A percentile compares a stretch with the other conserved stretches of the same genome.
phyloP scores from a whole-genome alignment of 129 eudicot species.

The Ambrosia artemisiifolia region DNA sequence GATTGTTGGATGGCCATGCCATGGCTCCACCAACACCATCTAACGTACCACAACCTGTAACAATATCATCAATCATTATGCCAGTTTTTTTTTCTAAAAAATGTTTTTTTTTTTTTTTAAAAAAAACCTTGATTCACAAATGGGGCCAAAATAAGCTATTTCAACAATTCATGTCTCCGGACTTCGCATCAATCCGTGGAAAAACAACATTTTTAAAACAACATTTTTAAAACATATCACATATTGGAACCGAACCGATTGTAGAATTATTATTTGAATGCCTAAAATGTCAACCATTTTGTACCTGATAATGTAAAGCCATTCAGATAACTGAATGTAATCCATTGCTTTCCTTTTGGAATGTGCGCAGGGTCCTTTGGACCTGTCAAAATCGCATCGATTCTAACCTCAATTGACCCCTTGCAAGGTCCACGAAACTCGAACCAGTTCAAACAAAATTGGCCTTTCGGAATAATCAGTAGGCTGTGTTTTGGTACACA shows the following conservation, averaged over 20 bases:
- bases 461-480: conserved; percentile 28
- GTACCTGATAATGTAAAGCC: conserved; percentile 43
- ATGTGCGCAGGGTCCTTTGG: conserved; percentile 33
- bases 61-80: neutral
- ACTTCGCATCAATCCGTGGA: too few species aligned
- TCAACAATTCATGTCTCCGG: too few species aligned
- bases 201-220: too few species aligned
- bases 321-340: conserved; percentile 39
- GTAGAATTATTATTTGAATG: neutral
- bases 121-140: too few species aligned
- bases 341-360: conserved; percentile 51
- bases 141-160: too few species aligned
- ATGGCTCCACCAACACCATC: conserved; percentile 60
- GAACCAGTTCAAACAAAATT: conserved; percentile 19
- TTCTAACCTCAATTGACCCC: conserved; percentile 21
- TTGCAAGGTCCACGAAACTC: conserved; percentile 43
- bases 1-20: conserved; percentile 38
- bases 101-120: too few species aligned
- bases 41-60: conserved; percentile 49
- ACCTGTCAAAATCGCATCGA: conserved; percentile 32
- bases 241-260: too few species aligned
- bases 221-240: too few species aligned
- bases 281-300: neutral
- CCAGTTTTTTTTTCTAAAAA: too few species aligned
- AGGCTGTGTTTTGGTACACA: conserved; percentile 24